Evolutionary conservation across 2,329 filamentous ascomycete species (phyloP), one percentile per base, ranked within the genome.

Genomic region (Stachybotrys chartarum): DNA sequence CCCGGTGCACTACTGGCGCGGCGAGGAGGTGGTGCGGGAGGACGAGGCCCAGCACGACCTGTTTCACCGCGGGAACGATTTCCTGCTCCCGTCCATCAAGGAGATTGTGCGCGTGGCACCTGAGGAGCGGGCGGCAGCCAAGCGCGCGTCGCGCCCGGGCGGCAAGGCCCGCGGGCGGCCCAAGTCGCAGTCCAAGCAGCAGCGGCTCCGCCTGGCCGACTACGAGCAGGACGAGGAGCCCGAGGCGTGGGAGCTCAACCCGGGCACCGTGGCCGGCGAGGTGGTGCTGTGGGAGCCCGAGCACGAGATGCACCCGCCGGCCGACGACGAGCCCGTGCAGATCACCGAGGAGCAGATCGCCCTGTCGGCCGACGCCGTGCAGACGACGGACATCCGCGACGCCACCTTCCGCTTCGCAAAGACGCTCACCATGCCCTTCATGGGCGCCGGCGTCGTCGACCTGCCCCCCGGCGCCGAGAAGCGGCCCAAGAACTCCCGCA

Each of bases 361-460:
- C 50, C 74, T 86, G 55, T 78, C 77, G 54, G 78, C 75, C 54
- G 70, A 75, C 7, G 80, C 81, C 2, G 80, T 87, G 53, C 72
- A 82, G 60, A 82, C 82, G 30, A 75, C 75, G 30, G 78, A 83
- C 56, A 83, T 86, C 58, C 78, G 78, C 54, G 78, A 81, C 65
- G 86, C 87, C 17, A 84, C 84, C 4, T 97, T 97, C 78, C 83
- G 84, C 55, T 97, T 96, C 68, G 89, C 90, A 39, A 97, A 97
- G 75, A 88, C 93, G 58, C 81, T 95, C 56, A 90, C 85, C 31
- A 78, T 89, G 58, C 85, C 88, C 0, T 97, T 96, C 71, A 90
- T 97, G 70, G 92, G 91, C 39, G 87, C 88, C 10, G 94, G 94
- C 16, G 82, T 97, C 53, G 89, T 99, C 44, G 93, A 97, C 64